These are phyloP conservation scores for Pythium chondricola DNA, from an alignment of 352 stramenopile species.

Conservation along the genomic window DNA sequence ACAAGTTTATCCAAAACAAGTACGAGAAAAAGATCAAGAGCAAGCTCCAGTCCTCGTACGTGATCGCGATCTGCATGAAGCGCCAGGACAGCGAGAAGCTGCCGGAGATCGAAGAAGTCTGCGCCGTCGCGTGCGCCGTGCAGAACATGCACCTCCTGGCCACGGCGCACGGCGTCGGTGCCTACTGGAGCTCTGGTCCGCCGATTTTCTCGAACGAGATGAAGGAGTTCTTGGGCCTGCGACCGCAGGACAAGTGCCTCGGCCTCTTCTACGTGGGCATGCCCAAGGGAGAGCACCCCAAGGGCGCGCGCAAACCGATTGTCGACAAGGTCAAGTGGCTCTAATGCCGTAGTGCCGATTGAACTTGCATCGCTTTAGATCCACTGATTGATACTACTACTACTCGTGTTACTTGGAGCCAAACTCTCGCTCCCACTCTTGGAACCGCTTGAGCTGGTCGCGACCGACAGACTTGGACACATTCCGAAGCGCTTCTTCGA, in stretches of 20 bases:
- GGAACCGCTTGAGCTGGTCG: conserved; percentile 36
- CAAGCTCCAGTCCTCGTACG: conserved; percentile 62
- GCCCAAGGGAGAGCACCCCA: conserved; percentile 40
- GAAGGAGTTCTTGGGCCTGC: conserved; percentile 71
- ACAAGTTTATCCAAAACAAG: conserved; percentile 76
- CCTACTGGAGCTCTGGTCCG: conserved; percentile 83
- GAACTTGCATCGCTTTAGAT: background rate
- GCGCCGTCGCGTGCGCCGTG: conserved; percentile 63
- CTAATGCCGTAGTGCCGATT: background rate
- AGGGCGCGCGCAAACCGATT: conserved; percentile 60
- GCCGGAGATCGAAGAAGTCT: conserved; percentile 78
- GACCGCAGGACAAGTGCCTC: conserved; percentile 69
- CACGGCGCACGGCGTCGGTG: conserved; percentile 54
- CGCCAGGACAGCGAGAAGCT: conserved; percentile 76
- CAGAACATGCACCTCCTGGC: conserved; percentile 83
- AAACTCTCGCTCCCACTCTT: conserved; percentile 43
- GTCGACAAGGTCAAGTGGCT: conserved; percentile 60
- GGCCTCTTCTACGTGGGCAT: conserved; percentile 83
- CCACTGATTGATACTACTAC: conserved; percentile 4
- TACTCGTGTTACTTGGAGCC: conserved; percentile 23
- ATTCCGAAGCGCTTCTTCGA: conserved; percentile 32
- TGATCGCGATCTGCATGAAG: conserved; percentile 86
- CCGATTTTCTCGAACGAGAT: conserved; percentile 66
- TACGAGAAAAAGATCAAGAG: conserved; percentile 75
- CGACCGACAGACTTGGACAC: conserved; percentile 48